These are phyloP conservation scores for Diplodia intermedia DNA, from an alignment of 2,329 filamentous ascomycete species.

Conservation along the genomic window DNA sequence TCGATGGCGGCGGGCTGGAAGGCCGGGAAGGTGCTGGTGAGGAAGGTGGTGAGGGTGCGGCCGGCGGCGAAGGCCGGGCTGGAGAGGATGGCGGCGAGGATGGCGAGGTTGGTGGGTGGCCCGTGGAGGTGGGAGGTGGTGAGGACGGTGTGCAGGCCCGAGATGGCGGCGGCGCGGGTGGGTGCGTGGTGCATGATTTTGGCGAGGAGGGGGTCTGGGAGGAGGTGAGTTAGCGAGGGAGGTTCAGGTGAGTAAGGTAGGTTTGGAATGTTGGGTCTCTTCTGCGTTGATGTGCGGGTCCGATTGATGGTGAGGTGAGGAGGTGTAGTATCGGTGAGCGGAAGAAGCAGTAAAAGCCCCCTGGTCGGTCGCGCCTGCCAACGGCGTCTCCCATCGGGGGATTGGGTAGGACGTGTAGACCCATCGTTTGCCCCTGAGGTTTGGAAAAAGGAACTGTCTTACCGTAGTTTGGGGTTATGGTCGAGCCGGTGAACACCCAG, in stretches of 20 bases:
- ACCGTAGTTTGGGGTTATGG: slow-evolving; percentile 63
- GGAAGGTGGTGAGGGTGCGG: slow-evolving; percentile 63
- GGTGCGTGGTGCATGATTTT: slow-evolving; percentile 64
- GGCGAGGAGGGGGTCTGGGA: slow-evolving; percentile 60
- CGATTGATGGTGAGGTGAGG: too few relatives aligned
- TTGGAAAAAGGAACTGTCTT: slow-evolving; percentile 21
- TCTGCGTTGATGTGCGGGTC: neutral
- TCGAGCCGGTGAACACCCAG: slow-evolving; percentile 66
- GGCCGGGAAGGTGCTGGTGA: slow-evolving; percentile 54
- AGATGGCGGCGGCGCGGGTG: slow-evolving; percentile 52
- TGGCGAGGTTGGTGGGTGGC: slow-evolving; percentile 65
- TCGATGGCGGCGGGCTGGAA: slow-evolving; percentile 62
- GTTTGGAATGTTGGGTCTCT: neutral
- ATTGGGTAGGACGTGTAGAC: neutral
- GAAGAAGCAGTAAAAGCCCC: too few relatives aligned
- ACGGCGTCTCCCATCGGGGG: too few relatives aligned
- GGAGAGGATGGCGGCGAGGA: slow-evolving; percentile 59
- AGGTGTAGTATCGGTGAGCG: too few relatives aligned
- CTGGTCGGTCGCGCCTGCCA: too few relatives aligned
- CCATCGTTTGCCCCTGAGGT: neutral
- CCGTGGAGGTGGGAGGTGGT: slow-evolving; percentile 58
- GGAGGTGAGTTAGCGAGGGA: neutral
- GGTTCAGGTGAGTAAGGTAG: neutral
- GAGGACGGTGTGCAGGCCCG: slow-evolving; percentile 54
- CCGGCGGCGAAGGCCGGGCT: slow-evolving; percentile 57